Evolutionary conservation across 2,329 filamentous ascomycete genomes (phyloP).

Genomic region (Xylariaceae sp.): DNA sequence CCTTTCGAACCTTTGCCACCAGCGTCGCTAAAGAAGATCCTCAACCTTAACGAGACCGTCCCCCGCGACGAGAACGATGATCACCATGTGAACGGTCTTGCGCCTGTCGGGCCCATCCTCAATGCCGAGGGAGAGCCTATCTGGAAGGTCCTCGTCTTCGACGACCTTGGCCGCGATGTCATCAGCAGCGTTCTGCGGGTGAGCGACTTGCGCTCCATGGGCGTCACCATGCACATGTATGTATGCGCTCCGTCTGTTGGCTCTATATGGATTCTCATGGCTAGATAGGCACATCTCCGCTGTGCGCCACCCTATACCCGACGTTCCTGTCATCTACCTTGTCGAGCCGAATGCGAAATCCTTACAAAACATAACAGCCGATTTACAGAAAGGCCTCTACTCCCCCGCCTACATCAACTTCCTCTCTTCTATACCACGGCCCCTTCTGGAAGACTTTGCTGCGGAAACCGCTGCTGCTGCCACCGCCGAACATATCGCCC

Average conservation of each 20-base stretch:
- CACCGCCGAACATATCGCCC: constrained; percentile 84
- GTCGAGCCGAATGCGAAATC: constrained; percentile 83
- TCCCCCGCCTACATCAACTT: constrained; percentile 96
- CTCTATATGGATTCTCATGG: neutral
- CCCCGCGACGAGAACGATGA: constrained; percentile 59
- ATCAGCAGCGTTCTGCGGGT: constrained; percentile 95
- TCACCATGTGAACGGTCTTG: constrained; percentile 57
- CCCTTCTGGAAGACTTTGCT: constrained; percentile 91
- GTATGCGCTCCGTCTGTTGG: constrained; percentile 44
- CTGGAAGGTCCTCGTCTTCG: constrained; percentile 97
- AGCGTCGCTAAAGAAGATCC: constrained; percentile 88
- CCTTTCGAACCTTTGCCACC: neutral
- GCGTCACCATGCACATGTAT: constrained; percentile 98
- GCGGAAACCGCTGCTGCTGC: constrained; percentile 77
- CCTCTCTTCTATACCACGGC: constrained; percentile 84
- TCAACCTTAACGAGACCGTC: constrained; percentile 83
- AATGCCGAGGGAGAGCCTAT: constrained; percentile 87
- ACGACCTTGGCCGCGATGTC: constrained; percentile 84
- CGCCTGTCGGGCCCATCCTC: constrained; percentile 72
- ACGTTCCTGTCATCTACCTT: constrained; percentile 95
- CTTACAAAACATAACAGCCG: constrained; percentile 74
- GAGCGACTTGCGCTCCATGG: constrained; percentile 86
- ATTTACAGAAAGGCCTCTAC: constrained; percentile 84
- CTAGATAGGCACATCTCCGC: constrained; percentile 69
- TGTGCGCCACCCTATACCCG: constrained; percentile 82